phyloP scores from a whole-genome alignment of 2,329 filamentous ascomycete species.

The Neofusicoccum sp. region DNA sequence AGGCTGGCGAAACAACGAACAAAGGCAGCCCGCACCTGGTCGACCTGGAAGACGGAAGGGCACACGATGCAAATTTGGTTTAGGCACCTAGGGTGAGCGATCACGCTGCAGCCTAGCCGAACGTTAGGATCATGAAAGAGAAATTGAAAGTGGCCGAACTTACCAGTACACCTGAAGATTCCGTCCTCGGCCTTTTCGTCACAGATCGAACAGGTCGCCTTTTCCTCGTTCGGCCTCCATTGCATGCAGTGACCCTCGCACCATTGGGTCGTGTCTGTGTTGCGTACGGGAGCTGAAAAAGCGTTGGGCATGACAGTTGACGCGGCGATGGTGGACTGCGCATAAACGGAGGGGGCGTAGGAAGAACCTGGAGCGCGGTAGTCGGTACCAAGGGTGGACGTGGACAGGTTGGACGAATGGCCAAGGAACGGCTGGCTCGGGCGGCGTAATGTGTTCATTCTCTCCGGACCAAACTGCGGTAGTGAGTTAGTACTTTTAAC shows the following conservation, averaged over 20 bases:
- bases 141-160: conserved; percentile 24
- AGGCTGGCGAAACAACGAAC: conserved; percentile 67
- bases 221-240: conserved; percentile 59
- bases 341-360: conserved; percentile 81
- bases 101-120: conserved; percentile 52
- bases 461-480: conserved; percentile 68
- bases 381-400: conserved; percentile 58
- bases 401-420: conserved; percentile 63
- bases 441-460: conserved; percentile 64
- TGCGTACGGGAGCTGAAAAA: conserved; percentile 73
- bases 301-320: conserved; percentile 86
- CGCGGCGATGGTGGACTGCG: conserved; percentile 79
- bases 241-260: conserved; percentile 81
- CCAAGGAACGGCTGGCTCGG: conserved; percentile 66
- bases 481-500: conserved; percentile 28
- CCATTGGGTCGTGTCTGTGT: conserved; percentile 79
- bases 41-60: conserved; percentile 64
- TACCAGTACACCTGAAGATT: conserved; percentile 67
- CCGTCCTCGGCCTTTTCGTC: conserved; percentile 73
- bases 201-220: conserved; percentile 68
- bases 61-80: conserved; percentile 63
- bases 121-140: neutral
- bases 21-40: conserved; percentile 66
- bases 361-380: conserved; percentile 45
- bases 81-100: conserved; percentile 59